These are phyloP conservation scores for Batkoa obscura DNA, from an alignment of 371 early-diverging fungal species.

Conservation along the genomic window DNA sequence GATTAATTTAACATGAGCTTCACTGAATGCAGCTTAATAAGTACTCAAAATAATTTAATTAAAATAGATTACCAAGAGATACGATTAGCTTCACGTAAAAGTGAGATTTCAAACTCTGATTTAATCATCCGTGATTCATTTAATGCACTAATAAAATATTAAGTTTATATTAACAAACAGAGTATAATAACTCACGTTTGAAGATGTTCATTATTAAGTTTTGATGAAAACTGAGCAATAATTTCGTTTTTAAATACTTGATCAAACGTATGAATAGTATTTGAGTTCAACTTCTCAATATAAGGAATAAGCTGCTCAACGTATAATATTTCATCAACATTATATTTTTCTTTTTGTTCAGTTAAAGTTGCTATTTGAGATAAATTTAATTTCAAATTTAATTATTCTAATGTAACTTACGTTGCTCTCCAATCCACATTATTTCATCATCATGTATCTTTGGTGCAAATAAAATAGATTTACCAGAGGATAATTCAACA, in stretches of 20 bases:
- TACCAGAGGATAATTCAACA: constrained; percentile 15
- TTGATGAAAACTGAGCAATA: background rate
- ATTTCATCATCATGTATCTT: constrained; percentile 17
- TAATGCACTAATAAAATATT: constrained; percentile 13
- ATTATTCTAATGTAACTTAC: background rate
- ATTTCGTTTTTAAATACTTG: background rate
- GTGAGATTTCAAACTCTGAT: constrained; percentile 24
- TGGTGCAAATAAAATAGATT: constrained; percentile 23
- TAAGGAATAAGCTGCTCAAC: constrained; percentile 12
- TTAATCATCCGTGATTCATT: constrained; percentile 28
- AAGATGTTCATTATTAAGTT: background rate
- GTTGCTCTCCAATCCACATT: constrained; percentile 27
- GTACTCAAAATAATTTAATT: constrained; percentile 11
- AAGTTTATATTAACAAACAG: background rate
- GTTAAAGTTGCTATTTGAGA: background rate
- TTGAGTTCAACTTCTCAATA: constrained; percentile 7
- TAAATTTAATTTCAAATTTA: background rate
- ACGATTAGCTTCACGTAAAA: constrained; percentile 17
- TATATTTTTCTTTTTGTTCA: constrained; percentile 18
- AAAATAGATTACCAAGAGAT: constrained; percentile 8
- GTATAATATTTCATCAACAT: constrained; percentile 23
- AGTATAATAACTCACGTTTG: background rate
- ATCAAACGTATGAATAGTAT: background rate
- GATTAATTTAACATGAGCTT: constrained; percentile 27
- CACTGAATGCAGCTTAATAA: constrained; percentile 15